phyloP scores from a whole-genome alignment of 2,329 filamentous ascomycete genomes.

The Aureobasidium sp. region DNA sequence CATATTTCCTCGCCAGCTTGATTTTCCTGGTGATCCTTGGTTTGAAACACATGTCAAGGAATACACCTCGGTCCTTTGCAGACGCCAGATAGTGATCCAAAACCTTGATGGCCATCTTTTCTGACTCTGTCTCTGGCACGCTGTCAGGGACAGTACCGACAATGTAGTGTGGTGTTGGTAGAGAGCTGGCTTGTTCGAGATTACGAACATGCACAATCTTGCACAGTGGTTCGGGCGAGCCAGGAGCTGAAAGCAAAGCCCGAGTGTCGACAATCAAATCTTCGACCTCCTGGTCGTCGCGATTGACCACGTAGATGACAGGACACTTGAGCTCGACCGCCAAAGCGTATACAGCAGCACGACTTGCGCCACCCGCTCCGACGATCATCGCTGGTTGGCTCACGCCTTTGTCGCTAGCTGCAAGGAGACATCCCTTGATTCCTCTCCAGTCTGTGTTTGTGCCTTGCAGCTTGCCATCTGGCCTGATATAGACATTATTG shows the following conservation, averaged over 20 bases:
- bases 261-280: conserved; percentile 15
- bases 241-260: background rate
- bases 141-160: conserved; percentile 35
- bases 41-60: conserved; percentile 41
- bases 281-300: conserved; percentile 18
- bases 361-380: conserved; percentile 37
- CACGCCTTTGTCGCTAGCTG: conserved; percentile 18
- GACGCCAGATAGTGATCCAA: conserved; percentile 27
- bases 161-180: conserved; percentile 30
- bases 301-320: conserved; percentile 19
- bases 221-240: background rate
- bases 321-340: conserved; percentile 9
- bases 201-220: conserved; percentile 28
- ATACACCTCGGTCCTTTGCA: conserved; percentile 25
- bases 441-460: conserved; percentile 42
- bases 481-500: conserved; percentile 31
- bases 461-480: conserved; percentile 27
- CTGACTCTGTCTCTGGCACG: conserved; percentile 27
- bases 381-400: conserved; percentile 32
- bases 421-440: conserved; percentile 32
- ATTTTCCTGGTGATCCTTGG: conserved; percentile 34
- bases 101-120: conserved; percentile 25
- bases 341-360: conserved; percentile 29
- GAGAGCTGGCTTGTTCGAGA: conserved; percentile 23
- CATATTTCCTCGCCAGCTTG: conserved; percentile 27